Evolutionary conservation across 768 basidiomycete genomes (phyloP).

Genomic region (Gyrodon lividus): DNA sequence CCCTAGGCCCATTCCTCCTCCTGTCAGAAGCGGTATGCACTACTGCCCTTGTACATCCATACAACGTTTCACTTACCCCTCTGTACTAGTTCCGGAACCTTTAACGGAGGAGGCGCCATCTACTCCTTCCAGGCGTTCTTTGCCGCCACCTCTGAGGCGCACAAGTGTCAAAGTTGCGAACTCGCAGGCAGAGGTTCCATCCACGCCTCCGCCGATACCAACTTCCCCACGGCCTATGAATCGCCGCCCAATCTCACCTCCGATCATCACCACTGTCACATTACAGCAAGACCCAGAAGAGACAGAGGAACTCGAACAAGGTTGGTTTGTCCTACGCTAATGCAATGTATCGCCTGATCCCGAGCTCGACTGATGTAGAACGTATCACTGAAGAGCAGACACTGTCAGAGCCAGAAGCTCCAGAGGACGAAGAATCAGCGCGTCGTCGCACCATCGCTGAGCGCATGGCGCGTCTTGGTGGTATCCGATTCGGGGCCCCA

Average conservation of each 20-base stretch:
- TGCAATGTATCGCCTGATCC: background rate
- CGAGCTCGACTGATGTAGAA: slow-evolving; percentile 7
- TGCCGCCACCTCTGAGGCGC: slow-evolving; percentile 25
- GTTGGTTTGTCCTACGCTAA: slow-evolving; percentile 1
- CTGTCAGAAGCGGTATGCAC: slow-evolving; percentile 28
- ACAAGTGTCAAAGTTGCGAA: slow-evolving; percentile 18
- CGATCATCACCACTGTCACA: slow-evolving; percentile 22
- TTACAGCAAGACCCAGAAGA: slow-evolving; percentile 8
- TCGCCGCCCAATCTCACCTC: slow-evolving; percentile 20
- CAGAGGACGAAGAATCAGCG: slow-evolving; percentile 48
- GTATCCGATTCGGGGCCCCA: slow-evolving; percentile 77
- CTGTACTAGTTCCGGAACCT: slow-evolving; percentile 9
- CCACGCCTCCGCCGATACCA: slow-evolving; percentile 21
- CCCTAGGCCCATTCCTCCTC: slow-evolving; percentile 31
- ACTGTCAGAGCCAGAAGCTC: slow-evolving; percentile 8
- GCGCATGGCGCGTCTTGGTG: slow-evolving; percentile 92
- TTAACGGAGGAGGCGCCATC: slow-evolving; percentile 12
- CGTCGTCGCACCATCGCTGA: slow-evolving; percentile 80
- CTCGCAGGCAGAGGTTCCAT: slow-evolving; percentile 5
- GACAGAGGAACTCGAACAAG: slow-evolving; percentile 5
- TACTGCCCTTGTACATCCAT: background rate
- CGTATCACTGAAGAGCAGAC: slow-evolving; percentile 14
- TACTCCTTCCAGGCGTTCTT: slow-evolving; percentile 15
- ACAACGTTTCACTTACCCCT: slow-evolving; percentile 2
- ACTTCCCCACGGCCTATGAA: slow-evolving; percentile 13